Evolutionary conservation across 352 stramenopile species (phyloP), one percentile per base, ranked within the genome.

Genomic region (Pythium aristosporum): DNA sequence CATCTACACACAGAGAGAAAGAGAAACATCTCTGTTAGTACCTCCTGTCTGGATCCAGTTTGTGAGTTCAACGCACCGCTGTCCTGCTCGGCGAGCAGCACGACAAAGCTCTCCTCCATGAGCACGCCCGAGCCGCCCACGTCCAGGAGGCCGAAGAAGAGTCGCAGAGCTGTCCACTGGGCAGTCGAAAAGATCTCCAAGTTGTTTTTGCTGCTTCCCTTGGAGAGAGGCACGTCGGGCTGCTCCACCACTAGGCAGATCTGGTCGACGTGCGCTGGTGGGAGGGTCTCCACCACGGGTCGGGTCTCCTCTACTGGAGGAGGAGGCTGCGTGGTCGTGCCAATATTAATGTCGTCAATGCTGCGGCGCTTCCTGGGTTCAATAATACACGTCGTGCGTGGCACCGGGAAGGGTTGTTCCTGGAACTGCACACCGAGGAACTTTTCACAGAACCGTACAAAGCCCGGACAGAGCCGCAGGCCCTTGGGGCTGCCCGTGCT

Each of bases 21-120:
- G n/a, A n/a, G n/a, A n/a, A n/a, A n/a, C n/a, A n/a, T n/a, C n/a
- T n/a, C n/a, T 37, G 11, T 28, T 23, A 39, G 44, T 60, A 25
- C 4, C 46, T 47, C 25, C 34, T 18, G 1, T 50, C 23, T 3
- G 36, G 13, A 41, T 23, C 49, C 15, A 36, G 32, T 37, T 21
- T 2, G 2, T 15, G 11, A 37, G 13, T 37, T 53, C 21, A 59
- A 76, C 76, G 58, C 71, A 93, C 85, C 85, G 41, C 73, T 86
- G 65, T 94, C 82, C 67, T 94, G 85, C 53, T 94, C 85, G 30
- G 80, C 80, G 11, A 94, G 75, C 46, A 94, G 75, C 28, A 91
- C 78, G 34, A 87, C 80, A 66, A 94, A 89, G 64, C 85, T 90
- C 57, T 94, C 85, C 68, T 94, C 82, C 61, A 88, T 80, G 34